A percentile compares a stretch with the other conserved stretches of the same genome.
Evolutionary conservation across 73 alveolate genomes (phyloP).

Genomic region (Blepharisma stoltei): DNA sequence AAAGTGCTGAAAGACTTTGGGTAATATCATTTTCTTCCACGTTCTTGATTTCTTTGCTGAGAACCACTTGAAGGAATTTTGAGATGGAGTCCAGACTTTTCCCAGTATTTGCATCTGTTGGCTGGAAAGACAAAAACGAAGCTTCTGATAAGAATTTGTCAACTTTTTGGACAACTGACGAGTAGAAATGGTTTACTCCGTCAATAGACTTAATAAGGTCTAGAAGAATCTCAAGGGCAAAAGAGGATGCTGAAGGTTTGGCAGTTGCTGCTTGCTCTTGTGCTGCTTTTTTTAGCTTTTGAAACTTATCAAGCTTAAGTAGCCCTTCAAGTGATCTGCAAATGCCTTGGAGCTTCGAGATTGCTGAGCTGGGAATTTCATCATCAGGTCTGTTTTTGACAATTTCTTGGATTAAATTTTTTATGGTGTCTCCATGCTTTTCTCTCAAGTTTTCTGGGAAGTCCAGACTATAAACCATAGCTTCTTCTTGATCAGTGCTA

Average conservation of each 20-base stretch:
- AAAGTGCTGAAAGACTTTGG: too few relatives aligned
- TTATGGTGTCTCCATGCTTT: not conserved
- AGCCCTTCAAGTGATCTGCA: not conserved
- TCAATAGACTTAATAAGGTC: not conserved
- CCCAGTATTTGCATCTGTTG: too few relatives aligned
- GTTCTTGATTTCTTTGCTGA: too few relatives aligned
- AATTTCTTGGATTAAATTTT: not conserved
- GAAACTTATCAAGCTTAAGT: not conserved
- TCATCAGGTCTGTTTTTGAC: not conserved
- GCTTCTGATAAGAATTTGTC: not conserved
- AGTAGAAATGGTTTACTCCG: not conserved
- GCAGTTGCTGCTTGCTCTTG: not conserved
- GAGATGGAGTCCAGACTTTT: too few relatives aligned
- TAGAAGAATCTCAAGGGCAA: not conserved
- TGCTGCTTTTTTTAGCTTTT: not conserved
- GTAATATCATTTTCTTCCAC: too few relatives aligned
- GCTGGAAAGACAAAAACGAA: too few relatives aligned
- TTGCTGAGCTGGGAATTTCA: not conserved
- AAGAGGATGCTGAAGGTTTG: not conserved
- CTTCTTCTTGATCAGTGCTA: slow-evolving; percentile 4
- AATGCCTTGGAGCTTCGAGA: not conserved
- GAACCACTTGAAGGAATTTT: too few relatives aligned
- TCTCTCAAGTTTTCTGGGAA: not conserved
- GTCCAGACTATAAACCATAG: not conserved
- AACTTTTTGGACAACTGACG: not conserved